Evolutionary conservation across 2,329 filamentous ascomycete species (phyloP).

Genomic region (Exophiala xenobiotica): DNA sequence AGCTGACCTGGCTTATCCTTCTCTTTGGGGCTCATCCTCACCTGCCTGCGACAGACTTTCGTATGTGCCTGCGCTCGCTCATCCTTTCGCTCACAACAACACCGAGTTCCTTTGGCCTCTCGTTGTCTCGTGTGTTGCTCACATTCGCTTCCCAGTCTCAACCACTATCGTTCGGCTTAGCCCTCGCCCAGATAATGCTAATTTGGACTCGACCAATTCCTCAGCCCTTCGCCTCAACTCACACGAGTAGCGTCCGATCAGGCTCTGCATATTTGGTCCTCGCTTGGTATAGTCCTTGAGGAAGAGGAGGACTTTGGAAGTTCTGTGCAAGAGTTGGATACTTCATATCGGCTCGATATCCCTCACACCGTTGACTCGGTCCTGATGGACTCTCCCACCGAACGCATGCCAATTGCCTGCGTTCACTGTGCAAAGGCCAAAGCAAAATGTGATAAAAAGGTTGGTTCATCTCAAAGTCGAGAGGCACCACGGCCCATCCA

Average conservation of each 20-base stretch:
- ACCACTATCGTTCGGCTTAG: slow-evolving; percentile 14
- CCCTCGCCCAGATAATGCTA: slow-evolving; percentile 24
- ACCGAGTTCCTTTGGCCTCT: slow-evolving; percentile 14
- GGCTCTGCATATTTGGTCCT: slow-evolving; percentile 3
- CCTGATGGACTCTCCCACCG: slow-evolving; percentile 29
- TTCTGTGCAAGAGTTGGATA: neutral
- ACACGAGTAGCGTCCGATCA: slow-evolving; percentile 6
- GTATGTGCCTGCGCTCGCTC: slow-evolving; percentile 18
- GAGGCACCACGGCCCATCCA: neutral
- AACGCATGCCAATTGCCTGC: slow-evolving; percentile 32
- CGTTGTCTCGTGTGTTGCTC: slow-evolving; percentile 18
- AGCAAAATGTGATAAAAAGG: slow-evolving; percentile 34
- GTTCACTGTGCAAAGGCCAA: slow-evolving; percentile 33
- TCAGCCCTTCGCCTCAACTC: slow-evolving; percentile 11
- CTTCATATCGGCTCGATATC: neutral
- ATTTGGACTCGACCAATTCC: slow-evolving; percentile 13
- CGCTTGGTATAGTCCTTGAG: slow-evolving; percentile 2
- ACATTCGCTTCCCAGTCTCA: slow-evolving; percentile 23
- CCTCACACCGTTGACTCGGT: slow-evolving; percentile 1
- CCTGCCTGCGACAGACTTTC: slow-evolving; percentile 8
- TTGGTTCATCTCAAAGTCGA: slow-evolving; percentile 17
- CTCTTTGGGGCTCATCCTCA: neutral
- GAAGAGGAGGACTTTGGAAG: slow-evolving; percentile 4
- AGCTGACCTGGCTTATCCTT: slow-evolving; percentile 8
- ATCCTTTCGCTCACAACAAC: slow-evolving; percentile 19